phyloP scores from a whole-genome alignment of 1,139 yeast genomes.

The Starmera stellimalicola region DNA sequence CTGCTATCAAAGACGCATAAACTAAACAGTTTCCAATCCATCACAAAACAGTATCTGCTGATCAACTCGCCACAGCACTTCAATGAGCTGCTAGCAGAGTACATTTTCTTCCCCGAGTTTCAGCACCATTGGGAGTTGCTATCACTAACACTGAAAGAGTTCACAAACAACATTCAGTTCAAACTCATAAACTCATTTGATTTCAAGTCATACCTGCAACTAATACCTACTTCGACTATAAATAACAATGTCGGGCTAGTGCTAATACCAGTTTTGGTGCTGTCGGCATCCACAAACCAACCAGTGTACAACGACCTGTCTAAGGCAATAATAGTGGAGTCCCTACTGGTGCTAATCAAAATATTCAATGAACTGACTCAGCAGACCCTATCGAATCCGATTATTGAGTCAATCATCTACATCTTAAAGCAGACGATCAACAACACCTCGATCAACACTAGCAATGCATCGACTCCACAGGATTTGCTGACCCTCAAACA shows the following conservation, averaged over 20 bases:
- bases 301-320: neutral
- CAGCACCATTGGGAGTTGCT: conserved; percentile 11
- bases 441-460: neutral
- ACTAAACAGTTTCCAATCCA: conserved; percentile 5
- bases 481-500: neutral
- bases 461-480: neutral
- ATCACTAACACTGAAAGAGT: conserved; percentile 14
- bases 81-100: conserved; percentile 15
- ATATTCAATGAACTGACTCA: neutral
- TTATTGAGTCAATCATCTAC: neutral
- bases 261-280: conserved; percentile 7
- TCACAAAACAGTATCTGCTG: conserved; percentile 11
- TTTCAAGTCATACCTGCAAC: neutral
- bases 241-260: conserved; percentile 17
- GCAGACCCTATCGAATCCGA: neutral
- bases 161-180: conserved; percentile 3
- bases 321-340: neutral
- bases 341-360: neutral
- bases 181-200: neutral
- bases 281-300: neutral
- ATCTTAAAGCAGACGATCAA: neutral
- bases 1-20: conserved; percentile 6
- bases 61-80: conserved; percentile 10
- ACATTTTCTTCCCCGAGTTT: conserved; percentile 5
- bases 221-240: conserved; percentile 1